Evolutionary conservation across 2,329 filamentous ascomycete species (phyloP), one percentile per base, ranked within the genome.

Genomic region (Geosmithia putterillii): DNA sequence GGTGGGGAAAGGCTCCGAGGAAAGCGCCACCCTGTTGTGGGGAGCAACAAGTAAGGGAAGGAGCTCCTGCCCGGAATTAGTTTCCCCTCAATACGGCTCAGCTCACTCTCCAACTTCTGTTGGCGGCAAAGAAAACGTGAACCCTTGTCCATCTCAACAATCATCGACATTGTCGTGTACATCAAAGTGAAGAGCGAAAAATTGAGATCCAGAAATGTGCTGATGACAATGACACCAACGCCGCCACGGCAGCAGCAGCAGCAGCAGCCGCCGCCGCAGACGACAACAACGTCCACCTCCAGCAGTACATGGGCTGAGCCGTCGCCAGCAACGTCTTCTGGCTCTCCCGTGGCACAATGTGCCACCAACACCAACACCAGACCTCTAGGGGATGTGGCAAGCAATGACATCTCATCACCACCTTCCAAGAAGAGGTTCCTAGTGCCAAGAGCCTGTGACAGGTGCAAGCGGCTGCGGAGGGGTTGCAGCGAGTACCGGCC

Each of bases 401-500:
- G 15, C 28, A 9, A 32, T 32, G 28, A 12, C 28, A 32, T 12
- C 28, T 32, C 28, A 14, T 32, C 28, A 32, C 10, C 28, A 14
- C 10, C 28, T 9, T 32, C 28, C 28, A 32, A 12, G 28, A 67
- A 67, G 50, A 55, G 64, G 19, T 52, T 56, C 18, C 65, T 68
- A 46, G 66, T 69, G 7, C 62, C 66, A 8, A 54, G 62, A 22
- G 66, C 66, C 7, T 69, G 66, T 44, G 57, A 59, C 23, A 55
- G 66, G 19, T 70, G 66, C 53, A 64, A 65, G 47, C 56, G 54
- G 17, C 55, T 68, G 12, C 62, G 66, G 23, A 58, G 66, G 25
- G 65, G 64, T 1, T 69, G 66, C 49, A 68, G 60, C 51, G 65
- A 69, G 50, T 60, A 57, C 41, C 54, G 66, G 38, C 66, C 66